Evolutionary conservation across 495 filamentous ascomycete genomes (phyloP).

Genomic region (Venustampulla echinocandica): DNA sequence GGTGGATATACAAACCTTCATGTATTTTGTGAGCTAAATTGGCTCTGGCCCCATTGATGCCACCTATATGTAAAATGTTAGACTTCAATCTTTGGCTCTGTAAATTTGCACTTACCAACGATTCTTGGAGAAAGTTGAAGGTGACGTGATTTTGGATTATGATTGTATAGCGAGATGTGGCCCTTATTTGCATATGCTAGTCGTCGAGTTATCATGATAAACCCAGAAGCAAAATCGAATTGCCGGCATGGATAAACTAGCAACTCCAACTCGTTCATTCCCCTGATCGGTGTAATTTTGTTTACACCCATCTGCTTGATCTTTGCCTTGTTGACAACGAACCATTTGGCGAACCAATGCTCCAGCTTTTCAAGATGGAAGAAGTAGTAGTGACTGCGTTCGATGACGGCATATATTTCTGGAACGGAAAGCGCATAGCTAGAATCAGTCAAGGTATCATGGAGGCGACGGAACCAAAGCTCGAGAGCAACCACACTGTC

Average conservation of each 20-base stretch:
- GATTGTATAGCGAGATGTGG: neutral
- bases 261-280: neutral
- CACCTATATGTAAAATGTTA: neutral
- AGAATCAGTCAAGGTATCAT: neutral
- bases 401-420: slow-evolving; percentile 3
- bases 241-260: neutral
- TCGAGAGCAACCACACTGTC: neutral
- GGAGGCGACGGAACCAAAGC: slow-evolving; percentile 2
- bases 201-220: neutral
- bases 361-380: neutral
- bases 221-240: neutral
- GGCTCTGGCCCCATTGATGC: neutral
- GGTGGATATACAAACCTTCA: neutral
- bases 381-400: neutral
- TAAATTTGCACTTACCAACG: neutral
- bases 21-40: neutral
- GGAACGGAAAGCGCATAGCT: neutral
- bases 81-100: too few species aligned
- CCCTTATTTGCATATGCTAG: neutral
- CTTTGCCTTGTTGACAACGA: neutral
- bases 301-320: too few species aligned
- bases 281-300: neutral
- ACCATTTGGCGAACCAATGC: neutral
- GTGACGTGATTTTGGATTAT: neutral
- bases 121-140: neutral